Base-by-base conservation (phyloP, 2,329 filamentous ascomycete genomes). In the Fusarium tuaranense region DNA sequence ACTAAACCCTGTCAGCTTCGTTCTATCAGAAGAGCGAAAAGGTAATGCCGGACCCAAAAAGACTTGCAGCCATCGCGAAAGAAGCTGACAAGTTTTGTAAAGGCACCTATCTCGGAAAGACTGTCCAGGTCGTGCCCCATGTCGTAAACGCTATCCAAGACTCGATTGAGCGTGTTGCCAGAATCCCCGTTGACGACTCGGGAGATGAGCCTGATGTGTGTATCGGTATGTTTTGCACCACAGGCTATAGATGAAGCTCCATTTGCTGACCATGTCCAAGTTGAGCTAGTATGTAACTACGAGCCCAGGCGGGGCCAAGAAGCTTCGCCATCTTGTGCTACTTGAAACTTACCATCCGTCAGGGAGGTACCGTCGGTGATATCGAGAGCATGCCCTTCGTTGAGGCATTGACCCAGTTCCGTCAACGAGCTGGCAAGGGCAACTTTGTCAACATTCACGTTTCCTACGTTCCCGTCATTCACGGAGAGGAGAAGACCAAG, bases 401-500 rank as follows among this genome's bases (percentile, higher is more conserved):
- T 71, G 93, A 98, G 84, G 95, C 95, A 3, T 27, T 59, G n/a
- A 27, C 34, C 5, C 94, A 97, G 84, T 87, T 98, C 73, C 89
- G 92, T 76, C 88, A 93, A 76, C 89, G 92, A 72, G 91, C 90
- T 27, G 94, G 93, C 77, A 91, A 90, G 80, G 89, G 91, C 81
- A 96, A 97, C 85, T 97, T 98, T 82, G 85, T 95, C 81, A 93
- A 95, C 81, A 97, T 98, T 76, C 92, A 95, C 83, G 96, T 98
- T 72, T 95, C 93, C 6, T 94, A 95, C 78, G 92, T 98, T 38
- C 97, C 95, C 2, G 89, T 96, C 65, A 79, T 78, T 32, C 76
- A 88, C 68, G 88, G 89, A 48, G 89, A 98, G 87, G 92, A 97
- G 83, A 98, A 98, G 90, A 98, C 95, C 12, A 98, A 98, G 86